Conservation (phyloP, 140 eudicot species). For the Stevia rebaudiana region DNA sequence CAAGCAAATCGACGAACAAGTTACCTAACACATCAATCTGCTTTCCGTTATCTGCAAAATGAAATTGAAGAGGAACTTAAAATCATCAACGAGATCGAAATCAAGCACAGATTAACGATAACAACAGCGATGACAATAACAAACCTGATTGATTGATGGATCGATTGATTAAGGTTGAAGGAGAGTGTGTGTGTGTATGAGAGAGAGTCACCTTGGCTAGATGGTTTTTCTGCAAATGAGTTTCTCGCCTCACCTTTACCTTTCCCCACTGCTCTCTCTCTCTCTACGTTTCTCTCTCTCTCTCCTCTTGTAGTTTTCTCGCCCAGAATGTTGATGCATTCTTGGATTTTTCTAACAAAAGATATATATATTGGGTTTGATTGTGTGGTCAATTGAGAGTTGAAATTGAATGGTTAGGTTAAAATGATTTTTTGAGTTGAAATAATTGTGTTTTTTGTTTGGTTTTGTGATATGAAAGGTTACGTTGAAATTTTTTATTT, state of each 20-base stretch:
- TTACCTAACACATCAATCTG: slow-evolving; percentile 24
- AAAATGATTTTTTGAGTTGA: not conserved
- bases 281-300: slow-evolving; percentile 14
- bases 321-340: slow-evolving; percentile 17
- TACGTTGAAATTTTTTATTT: not conserved
- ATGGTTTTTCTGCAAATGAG: slow-evolving; percentile 31
- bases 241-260: slow-evolving; percentile 32
- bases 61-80: not conserved
- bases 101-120: not conserved
- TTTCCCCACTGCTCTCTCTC: slow-evolving; percentile 31
- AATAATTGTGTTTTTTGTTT: not conserved
- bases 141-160: slow-evolving; percentile 16
- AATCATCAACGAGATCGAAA: slow-evolving; percentile 2
- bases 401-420: slow-evolving; percentile 2
- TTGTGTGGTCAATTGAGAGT: not conserved
- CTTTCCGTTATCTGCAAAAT: slow-evolving; percentile 21
- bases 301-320: slow-evolving; percentile 23
- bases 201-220: slow-evolving; percentile 34
- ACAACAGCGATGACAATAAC: not conserved
- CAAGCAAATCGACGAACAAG: not conserved
- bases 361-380: not conserved
- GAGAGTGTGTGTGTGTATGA: slow-evolving; percentile 36
- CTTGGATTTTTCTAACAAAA: not conserved
- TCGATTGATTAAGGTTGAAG: slow-evolving; percentile 31
- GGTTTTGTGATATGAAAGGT: not conserved